Evolutionary conservation across 139 green algal genomes (phyloP), one percentile per base, ranked within the genome.

Genomic region (Tetratostichococcus sp.): DNA sequence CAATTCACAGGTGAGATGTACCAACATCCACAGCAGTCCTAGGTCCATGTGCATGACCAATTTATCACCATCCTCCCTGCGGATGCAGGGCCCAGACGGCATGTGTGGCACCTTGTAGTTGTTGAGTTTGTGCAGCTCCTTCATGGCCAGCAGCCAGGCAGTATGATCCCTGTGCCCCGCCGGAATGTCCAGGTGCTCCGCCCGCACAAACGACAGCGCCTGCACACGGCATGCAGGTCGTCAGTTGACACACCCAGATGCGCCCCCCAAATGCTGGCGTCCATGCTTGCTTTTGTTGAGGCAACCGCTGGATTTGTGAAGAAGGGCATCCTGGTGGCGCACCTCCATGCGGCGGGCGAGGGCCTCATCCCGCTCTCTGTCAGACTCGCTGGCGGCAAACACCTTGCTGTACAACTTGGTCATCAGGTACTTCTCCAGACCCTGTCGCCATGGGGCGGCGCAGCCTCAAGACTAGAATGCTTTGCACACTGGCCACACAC

Each of bases 341-440:
- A 67, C 50, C 50, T 62, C 50, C 71, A 93, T 83, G 77, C 89
- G 77, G 73, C 73, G 33, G 5, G 65, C 76, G 69, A 98, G 78
- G 35, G 86, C 74, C 30, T 77, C 84, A 77, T 99, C 95, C 0
- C 87, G 79, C 78, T 96, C 92, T 25, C 67, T 65, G 65, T 98
- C 94, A 50, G 92, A 82, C 2, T 59, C 65, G 16, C 65, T 77
- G 17, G 80, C 35, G 0, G 70, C 87, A 81, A 98, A 99, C 1
- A 85, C 91, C 26, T 88, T 83, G 31, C 89, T 79, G 77, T 94
- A 92, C 68, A 98, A 82, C 84, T 98, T 98, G 30, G 91, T 97
- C 86, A 97, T 91, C 31, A 98, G 76, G 74, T 99, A 99, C 83
- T 97, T 98, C 75, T 99, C 95, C 71, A 99, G 76, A 22, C 93